Conservation (phyloP, 2,329 filamentous ascomycete species). For the Tolypocladium ovalisporum region DNA sequence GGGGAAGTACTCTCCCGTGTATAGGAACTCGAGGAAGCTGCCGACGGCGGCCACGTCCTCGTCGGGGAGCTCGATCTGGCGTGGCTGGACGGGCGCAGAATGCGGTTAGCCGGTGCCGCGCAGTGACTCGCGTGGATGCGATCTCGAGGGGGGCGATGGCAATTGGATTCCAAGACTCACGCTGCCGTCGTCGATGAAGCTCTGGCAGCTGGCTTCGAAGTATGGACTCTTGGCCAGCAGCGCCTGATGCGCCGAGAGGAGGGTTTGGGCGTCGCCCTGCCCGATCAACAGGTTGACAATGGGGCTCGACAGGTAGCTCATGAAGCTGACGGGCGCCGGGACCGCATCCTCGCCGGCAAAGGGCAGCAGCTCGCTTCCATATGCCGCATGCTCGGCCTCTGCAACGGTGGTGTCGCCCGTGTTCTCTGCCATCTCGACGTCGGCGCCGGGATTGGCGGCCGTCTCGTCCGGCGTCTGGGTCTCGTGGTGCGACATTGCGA, state of each 20-base stretch:
- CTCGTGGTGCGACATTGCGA: constrained; percentile 7
- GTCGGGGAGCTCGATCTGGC: constrained; percentile 52
- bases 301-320: constrained; percentile 56
- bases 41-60: constrained; percentile 24
- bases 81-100: constrained; percentile 28
- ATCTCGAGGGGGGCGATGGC: not conserved
- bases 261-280: constrained; percentile 42
- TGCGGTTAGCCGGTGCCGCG: not conserved
- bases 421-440: constrained; percentile 28
- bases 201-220: constrained; percentile 52
- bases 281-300: constrained; percentile 60
- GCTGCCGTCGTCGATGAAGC: constrained; percentile 49
- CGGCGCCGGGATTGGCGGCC: constrained; percentile 16
- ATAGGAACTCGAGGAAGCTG: constrained; percentile 29
- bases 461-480: constrained; percentile 8
- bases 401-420: constrained; percentile 9
- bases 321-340: constrained; percentile 32
- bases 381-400: constrained; percentile 17
- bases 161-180: constrained; percentile 30
- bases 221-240: constrained; percentile 66
- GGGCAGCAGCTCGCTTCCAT: constrained; percentile 25
- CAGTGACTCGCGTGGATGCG: not conserved
- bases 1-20: constrained; percentile 55
- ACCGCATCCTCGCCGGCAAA: constrained; percentile 24
- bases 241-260: constrained; percentile 69